A percentile compares a stretch with the other conserved stretches of the same genome.
Conservation (phyloP, 1,284 basidiomycete genomes). For the Tilletia walkeri region DNA sequence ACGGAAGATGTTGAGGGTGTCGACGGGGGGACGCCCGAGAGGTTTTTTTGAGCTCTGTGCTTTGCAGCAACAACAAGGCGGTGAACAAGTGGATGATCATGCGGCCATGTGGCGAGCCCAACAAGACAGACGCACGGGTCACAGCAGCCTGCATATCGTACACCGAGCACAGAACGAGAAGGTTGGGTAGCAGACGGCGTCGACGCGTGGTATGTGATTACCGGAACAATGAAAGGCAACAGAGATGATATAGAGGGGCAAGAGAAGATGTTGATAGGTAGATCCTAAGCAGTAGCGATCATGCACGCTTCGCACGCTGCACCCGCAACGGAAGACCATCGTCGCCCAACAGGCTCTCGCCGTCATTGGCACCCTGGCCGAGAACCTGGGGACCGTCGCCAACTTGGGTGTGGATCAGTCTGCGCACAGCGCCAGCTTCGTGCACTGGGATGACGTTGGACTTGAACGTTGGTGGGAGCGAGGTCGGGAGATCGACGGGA, state of each 20-base stretch:
- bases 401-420: slow-evolving; percentile 54
- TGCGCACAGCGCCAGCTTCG: slow-evolving; percentile 46
- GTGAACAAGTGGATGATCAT: too few species aligned
- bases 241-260: neutral
- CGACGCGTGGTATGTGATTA: neutral
- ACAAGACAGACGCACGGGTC: too few species aligned
- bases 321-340: slow-evolving; percentile 47
- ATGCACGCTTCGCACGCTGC: slow-evolving; percentile 43
- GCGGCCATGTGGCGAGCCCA: too few species aligned
- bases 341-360: slow-evolving; percentile 17
- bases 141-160: too few species aligned
- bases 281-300: neutral
- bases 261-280: neutral
- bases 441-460: slow-evolving; percentile 48
- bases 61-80: too few species aligned
- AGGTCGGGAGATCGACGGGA: slow-evolving; percentile 31
- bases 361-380: slow-evolving; percentile 31
- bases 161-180: too few species aligned
- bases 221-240: neutral
- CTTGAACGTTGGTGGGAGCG: slow-evolving; percentile 45
- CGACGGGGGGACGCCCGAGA: too few species aligned
- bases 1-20: too few species aligned
- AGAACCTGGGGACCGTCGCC: slow-evolving; percentile 52
- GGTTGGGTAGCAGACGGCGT: neutral
- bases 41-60: too few species aligned